Evolutionary conservation across 352 stramenopile species (phyloP).

Genomic region (Phytophthora macrochlamydospora): DNA sequence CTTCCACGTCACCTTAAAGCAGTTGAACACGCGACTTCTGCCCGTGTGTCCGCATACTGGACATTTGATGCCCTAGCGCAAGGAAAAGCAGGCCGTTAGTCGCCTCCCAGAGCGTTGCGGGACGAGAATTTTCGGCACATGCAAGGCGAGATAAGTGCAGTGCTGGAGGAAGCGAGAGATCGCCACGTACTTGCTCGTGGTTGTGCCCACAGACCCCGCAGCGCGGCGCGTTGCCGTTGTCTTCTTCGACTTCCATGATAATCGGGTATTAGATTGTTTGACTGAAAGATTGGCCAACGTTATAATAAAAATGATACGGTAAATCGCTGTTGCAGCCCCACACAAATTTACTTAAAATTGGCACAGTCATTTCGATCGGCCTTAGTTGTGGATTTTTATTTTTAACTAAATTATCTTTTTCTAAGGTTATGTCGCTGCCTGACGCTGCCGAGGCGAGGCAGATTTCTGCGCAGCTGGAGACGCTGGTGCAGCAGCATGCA

Average conservation of each 20-base stretch:
- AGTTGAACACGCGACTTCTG: slow-evolving; percentile 68
- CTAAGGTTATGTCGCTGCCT: slow-evolving; percentile 16
- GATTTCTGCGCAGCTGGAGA: slow-evolving; percentile 41
- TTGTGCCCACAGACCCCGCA: slow-evolving; percentile 36
- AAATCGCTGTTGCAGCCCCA: not conserved
- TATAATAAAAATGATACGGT: not conserved
- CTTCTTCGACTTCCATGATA: slow-evolving; percentile 13
- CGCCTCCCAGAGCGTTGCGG: not conserved
- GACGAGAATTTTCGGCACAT: too few relatives aligned
- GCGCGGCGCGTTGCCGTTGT: not conserved
- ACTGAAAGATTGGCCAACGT: too few relatives aligned
- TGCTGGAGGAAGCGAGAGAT: not conserved
- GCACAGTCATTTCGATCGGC: too few relatives aligned
- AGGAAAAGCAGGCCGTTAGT: slow-evolving; percentile 1
- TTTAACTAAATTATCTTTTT: too few relatives aligned
- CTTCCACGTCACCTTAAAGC: slow-evolving; percentile 45
- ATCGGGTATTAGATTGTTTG: not conserved
- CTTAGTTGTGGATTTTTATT: too few relatives aligned
- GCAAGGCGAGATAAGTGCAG: not conserved
- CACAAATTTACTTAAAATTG: not conserved
- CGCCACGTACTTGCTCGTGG: slow-evolving; percentile 33
- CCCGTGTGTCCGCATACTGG: slow-evolving; percentile 66
- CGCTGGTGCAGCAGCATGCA: slow-evolving; percentile 36
- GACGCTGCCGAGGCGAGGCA: slow-evolving; percentile 31
- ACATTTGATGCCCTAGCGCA: slow-evolving; percentile 57